These are phyloP conservation scores for Heliocybe sulcata DNA, from an alignment of 1,284 basidiomycete genomes.

Conservation along the genomic window DNA sequence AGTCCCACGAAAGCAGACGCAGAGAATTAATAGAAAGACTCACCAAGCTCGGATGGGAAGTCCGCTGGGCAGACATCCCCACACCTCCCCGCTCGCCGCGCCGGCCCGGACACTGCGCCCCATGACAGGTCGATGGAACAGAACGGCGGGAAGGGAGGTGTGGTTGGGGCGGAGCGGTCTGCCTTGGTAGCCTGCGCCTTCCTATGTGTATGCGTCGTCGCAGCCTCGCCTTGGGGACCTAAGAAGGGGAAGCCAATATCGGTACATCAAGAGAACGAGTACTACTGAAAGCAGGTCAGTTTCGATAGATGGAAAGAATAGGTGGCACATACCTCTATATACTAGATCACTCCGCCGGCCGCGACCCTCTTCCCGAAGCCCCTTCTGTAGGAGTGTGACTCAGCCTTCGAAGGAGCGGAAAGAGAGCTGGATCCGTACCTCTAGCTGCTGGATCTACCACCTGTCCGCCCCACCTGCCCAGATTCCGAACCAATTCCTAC, in stretches of 20 bases:
- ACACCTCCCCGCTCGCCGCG: not conserved
- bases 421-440: too few species aligned
- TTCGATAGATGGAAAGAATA: not conserved
- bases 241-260: not conserved
- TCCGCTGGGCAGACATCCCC: not conserved
- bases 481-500: too few species aligned
- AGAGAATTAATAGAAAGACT: too few species aligned
- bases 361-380: too few species aligned
- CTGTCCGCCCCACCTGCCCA: too few species aligned
- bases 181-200: not conserved
- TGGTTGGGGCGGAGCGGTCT: not conserved
- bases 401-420: not conserved
- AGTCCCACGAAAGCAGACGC: too few species aligned
- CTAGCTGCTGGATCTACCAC: too few species aligned
- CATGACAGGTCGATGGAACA: not conserved
- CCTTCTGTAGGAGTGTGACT: too few species aligned
- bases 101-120: not conserved
- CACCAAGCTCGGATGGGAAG: too few species aligned
- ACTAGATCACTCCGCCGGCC: too few species aligned
- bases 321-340: not conserved
- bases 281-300: not conserved
- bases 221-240: not conserved
- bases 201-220: not conserved
- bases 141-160: not conserved
- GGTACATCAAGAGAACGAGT: too few species aligned